Evolutionary conservation across 768 basidiomycete genomes (phyloP).

Genomic region (Filobasidium floriforme): DNA sequence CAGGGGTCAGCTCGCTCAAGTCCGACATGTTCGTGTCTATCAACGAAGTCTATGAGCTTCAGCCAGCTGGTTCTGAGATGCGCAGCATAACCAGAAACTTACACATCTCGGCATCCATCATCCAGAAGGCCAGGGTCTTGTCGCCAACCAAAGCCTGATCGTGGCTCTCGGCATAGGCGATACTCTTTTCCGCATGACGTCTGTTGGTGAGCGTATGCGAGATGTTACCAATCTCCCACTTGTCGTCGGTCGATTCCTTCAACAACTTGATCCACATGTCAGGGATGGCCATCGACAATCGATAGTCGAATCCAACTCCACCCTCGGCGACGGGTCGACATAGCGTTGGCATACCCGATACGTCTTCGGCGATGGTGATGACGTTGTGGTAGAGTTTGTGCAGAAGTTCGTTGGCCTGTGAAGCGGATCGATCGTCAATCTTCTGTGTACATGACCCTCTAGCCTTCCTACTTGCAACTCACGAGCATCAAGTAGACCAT

Average conservation of each 20-base stretch:
- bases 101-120: conserved; percentile 99
- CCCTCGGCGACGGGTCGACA: conserved; percentile 69
- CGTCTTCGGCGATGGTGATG: conserved; percentile 95
- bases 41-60: not conserved
- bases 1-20: conserved; percentile 66
- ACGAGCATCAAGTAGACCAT: conserved; percentile 97
- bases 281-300: conserved; percentile 94
- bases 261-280: conserved; percentile 99
- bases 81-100: conserved; percentile 38
- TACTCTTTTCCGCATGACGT: conserved; percentile 77
- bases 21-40: conserved; percentile 92
- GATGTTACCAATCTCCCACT: conserved; percentile 82
- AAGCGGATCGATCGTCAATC: not conserved
- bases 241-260: conserved; percentile 77
- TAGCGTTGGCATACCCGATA: conserved; percentile 96
- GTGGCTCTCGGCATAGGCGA: conserved; percentile 91
- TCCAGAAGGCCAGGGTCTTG: conserved; percentile 97
- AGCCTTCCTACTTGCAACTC: conserved; percentile 42
- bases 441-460: not conserved
- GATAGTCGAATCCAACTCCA: conserved; percentile 95
- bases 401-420: conserved; percentile 82
- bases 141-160: conserved; percentile 98
- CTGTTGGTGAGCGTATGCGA: conserved; percentile 84
- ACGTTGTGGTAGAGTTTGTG: conserved; percentile 69
- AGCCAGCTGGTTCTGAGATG: not conserved